Evolutionary conservation across 2,329 filamentous ascomycete species (phyloP).

Genomic region (Cladosporium phlei): DNA sequence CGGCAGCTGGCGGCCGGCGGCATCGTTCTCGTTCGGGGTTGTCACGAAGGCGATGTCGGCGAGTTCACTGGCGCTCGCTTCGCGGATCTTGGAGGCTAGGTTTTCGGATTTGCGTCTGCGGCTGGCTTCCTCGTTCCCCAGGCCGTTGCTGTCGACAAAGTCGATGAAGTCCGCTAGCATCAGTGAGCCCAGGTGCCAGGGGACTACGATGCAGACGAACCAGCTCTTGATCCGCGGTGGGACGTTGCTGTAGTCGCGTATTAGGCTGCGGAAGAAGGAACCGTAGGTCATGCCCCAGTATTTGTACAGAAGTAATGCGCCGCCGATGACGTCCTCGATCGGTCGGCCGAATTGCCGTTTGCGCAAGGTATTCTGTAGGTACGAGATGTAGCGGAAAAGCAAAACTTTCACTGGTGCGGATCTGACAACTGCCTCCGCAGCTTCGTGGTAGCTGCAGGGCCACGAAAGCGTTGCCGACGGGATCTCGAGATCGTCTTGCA

Average conservation of each 20-base stretch:
- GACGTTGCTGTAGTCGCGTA: slow-evolving; percentile 1
- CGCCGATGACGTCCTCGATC: slow-evolving; percentile 2
- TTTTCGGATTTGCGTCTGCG: background rate
- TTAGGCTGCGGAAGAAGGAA: slow-evolving; percentile 1
- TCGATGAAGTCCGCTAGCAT: slow-evolving; percentile 5
- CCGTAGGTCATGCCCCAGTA: slow-evolving; percentile 2
- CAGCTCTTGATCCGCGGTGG: slow-evolving; percentile 6
- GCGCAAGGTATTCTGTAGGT: background rate
- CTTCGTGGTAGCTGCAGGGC: slow-evolving; percentile 1
- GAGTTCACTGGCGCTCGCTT: slow-evolving; percentile 1
- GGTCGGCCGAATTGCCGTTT: slow-evolving; percentile 1
- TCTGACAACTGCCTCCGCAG: background rate
- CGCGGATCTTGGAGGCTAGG: background rate
- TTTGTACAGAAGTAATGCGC: background rate
- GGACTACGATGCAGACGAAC: slow-evolving; percentile 7
- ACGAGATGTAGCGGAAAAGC: slow-evolving; percentile 4
- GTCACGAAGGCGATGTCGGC: background rate
- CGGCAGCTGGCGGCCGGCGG: background rate
- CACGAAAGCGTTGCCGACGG: background rate
- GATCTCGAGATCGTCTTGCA: slow-evolving; percentile 4
- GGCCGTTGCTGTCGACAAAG: slow-evolving; percentile 1
- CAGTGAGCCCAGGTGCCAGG: slow-evolving; percentile 1
- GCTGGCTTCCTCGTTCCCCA: background rate
- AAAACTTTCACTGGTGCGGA: slow-evolving; percentile 3
- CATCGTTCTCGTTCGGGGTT: background rate